Base-by-base conservation (phyloP, 2,329 filamentous ascomycete species). In the Fusarium fracticaudum region DNA sequence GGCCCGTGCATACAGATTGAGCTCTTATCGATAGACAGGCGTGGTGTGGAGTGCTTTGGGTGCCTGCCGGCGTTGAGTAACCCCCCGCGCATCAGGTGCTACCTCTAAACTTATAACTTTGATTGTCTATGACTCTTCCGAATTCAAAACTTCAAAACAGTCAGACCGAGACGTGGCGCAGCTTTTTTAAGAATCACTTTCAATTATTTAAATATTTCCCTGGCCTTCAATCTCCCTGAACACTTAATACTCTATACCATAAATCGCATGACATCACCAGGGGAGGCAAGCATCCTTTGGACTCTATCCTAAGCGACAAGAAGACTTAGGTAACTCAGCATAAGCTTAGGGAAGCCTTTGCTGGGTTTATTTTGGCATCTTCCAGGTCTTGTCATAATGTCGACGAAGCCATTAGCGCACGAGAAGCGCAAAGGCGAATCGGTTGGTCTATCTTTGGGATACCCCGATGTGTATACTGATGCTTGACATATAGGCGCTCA, bases 341-440 rank as follows among this genome's bases (percentile, higher is more conserved):
- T 35, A 33, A 51, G 29, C 48, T 51, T 13, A 20, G 8, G 22
- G 31, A 8, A 51, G 48, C 22, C 47, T 35, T 14, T 51, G 22
- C 48, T 51, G 48, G 12, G 29, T 51, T 51, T 33, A 24, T 35
- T 51, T 51, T 35, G 22, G 29, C 31, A 51, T 24, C 31, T 33
- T 18, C 5, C 22, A 51, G 24, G 22, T 33, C 29, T 24, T 24
- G 72, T 77, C 76, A 84, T 57, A 70, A 92, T 91, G 90, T 84
- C 89, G 76, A 81, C 83, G 67, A 93, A 92, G 82, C 88, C 91
- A 79, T 89, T 91, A 67, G 88, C 90, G 45, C 91, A 94, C 79
- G 95, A 98, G 84, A 90, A 93, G 83, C 92, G 94, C 76, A 94
- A 94, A 85, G 95, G 95, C 76, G 95, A 98, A 85, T 91, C 93